Evolutionary conservation across 1,284 basidiomycete species (phyloP).

Genomic region (Moniliella sp.): DNA sequence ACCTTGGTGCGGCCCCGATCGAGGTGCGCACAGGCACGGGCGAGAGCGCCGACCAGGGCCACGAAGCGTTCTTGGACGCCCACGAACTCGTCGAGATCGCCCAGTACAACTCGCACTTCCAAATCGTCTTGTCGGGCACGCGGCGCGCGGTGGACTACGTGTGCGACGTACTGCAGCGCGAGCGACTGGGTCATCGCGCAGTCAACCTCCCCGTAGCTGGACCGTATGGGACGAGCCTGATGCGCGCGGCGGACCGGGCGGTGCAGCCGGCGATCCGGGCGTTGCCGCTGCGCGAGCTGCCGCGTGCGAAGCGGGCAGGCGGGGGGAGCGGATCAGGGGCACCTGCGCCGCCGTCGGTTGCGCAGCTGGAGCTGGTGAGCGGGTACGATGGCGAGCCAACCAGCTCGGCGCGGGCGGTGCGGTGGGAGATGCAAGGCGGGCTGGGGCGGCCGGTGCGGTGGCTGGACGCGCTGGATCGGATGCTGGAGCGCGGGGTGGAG

Average conservation of each 20-base stretch:
- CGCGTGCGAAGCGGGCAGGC: neutral
- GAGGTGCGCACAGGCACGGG: no score
- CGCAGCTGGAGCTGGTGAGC: neutral
- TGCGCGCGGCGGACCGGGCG: constrained; percentile 13
- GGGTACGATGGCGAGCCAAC: constrained; percentile 5
- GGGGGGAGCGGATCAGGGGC: no score
- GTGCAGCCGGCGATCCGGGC: constrained; percentile 11
- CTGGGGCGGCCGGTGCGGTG: constrained; percentile 19
- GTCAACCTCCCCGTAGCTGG: constrained; percentile 30
- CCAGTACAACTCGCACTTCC: constrained; percentile 27
- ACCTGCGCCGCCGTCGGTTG: no score
- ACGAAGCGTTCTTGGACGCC: constrained; percentile 11
- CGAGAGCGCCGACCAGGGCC: no score
- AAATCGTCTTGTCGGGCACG: constrained; percentile 26
- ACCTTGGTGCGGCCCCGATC: constrained; percentile 11
- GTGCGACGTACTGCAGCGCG: constrained; percentile 18
- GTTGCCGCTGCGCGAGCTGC: constrained; percentile 16
- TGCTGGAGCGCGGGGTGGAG: constrained; percentile 14
- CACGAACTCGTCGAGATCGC: constrained; percentile 30
- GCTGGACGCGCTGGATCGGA: constrained; percentile 15
- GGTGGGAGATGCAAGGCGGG: constrained; percentile 13
- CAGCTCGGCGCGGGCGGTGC: constrained; percentile 6
- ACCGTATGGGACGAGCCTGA: constrained; percentile 25
- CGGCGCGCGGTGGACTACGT: constrained; percentile 24
- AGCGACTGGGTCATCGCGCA: constrained; percentile 22